A percentile compares a stretch with the other conserved stretches of the same genome.
These are phyloP conservation scores for Serendipita sp. DNA, from an alignment of 768 basidiomycete species.

Conservation along the genomic window DNA sequence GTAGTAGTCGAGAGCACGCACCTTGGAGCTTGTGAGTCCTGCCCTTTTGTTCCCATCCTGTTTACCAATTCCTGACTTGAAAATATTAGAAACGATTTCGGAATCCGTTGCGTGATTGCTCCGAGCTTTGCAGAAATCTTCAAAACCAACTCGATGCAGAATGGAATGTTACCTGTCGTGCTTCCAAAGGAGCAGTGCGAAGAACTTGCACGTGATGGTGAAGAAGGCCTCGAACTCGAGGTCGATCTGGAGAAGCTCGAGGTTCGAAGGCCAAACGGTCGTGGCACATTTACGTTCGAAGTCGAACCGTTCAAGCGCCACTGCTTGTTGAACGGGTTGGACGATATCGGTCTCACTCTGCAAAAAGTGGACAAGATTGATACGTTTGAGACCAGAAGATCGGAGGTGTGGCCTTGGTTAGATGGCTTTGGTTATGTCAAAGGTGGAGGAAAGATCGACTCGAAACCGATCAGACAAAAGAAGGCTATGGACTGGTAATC, in stretches of 20 bases:
- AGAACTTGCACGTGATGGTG: constrained; percentile 60
- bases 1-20: constrained; percentile 81
- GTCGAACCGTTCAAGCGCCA: constrained; percentile 85
- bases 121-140: constrained; percentile 88
- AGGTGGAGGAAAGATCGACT: constrained; percentile 31
- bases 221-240: constrained; percentile 57
- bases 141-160: constrained; percentile 80
- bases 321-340: constrained; percentile 87
- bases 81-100: constrained; percentile 58
- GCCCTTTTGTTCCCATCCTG: neutral
- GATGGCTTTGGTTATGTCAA: constrained; percentile 82
- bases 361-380: constrained; percentile 58
- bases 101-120: constrained; percentile 74
- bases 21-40: constrained; percentile 64
- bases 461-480: constrained; percentile 15
- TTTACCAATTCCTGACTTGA: neutral
- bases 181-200: constrained; percentile 57
- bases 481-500: constrained; percentile 23
- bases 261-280: constrained; percentile 50
- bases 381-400: constrained; percentile 64
- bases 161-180: constrained; percentile 73
- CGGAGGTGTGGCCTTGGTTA: constrained; percentile 82
- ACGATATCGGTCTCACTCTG: constrained; percentile 92
- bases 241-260: constrained; percentile 75
- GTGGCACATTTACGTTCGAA: constrained; percentile 56